These are phyloP conservation scores for Lipomyces anomalus DNA, from an alignment of 805 yeast species.

Conservation along the genomic window DNA sequence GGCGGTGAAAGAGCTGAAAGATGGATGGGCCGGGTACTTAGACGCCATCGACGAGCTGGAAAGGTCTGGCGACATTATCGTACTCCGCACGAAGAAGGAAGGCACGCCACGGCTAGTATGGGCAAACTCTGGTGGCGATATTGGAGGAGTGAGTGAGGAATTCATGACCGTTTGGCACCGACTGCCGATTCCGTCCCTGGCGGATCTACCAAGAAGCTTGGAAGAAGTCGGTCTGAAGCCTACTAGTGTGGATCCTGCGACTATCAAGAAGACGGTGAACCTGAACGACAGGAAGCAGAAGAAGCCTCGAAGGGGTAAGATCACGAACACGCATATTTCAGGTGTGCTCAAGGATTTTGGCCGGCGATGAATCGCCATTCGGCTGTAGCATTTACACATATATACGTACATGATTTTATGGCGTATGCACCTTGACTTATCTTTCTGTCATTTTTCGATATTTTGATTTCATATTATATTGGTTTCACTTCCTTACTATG, in stretches of 20 bases:
- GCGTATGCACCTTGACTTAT: no score
- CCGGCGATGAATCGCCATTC: conserved; percentile 7
- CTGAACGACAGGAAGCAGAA: conserved; percentile 66
- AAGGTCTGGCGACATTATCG: conserved; percentile 55
- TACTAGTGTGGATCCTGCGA: conserved; percentile 95
- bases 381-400: no score
- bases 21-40: conserved; percentile 92
- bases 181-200: conserved; percentile 73
- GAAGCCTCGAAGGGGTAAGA: conserved; percentile 87
- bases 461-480: no score
- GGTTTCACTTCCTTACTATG: no score
- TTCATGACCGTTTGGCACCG: conserved; percentile 76
- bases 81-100: conserved; percentile 86
- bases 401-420: no score
- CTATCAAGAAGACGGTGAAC: conserved; percentile 62
- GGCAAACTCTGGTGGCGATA: conserved; percentile 77
- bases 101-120: conserved; percentile 88
- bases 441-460: no score
- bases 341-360: conserved; percentile 85
- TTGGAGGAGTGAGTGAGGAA: conserved; percentile 69
- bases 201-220: conserved; percentile 71
- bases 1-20: conserved; percentile 71
- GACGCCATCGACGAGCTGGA: conserved; percentile 76
- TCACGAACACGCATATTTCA: conserved; percentile 94
- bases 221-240: conserved; percentile 88